These are phyloP conservation scores for Candida argentea DNA, from an alignment of 805 yeast genomes.

Conservation along the genomic window DNA sequence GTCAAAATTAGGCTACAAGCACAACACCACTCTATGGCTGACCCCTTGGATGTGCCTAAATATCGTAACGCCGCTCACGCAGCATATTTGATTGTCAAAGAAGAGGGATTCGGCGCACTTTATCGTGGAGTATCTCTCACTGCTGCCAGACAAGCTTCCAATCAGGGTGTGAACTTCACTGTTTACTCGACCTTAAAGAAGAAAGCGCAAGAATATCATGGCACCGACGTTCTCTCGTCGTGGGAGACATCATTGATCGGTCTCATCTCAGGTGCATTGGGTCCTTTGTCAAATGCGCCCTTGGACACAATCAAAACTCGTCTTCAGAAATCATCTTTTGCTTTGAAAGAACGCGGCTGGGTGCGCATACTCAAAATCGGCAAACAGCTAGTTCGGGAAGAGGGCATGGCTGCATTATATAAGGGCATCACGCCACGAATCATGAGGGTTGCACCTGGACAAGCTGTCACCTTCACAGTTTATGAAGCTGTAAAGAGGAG, in stretches of 20 bases:
- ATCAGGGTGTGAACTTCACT: slow-evolving; percentile 97
- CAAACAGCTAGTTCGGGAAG: slow-evolving; percentile 70
- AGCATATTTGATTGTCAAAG: slow-evolving; percentile 68
- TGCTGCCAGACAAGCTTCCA: slow-evolving; percentile 95
- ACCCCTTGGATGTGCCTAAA: slow-evolving; percentile 71
- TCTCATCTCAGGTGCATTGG: slow-evolving; percentile 89
- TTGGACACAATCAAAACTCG: slow-evolving; percentile 95
- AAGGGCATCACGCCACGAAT: slow-evolving; percentile 98
- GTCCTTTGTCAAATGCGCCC: slow-evolving; percentile 96
- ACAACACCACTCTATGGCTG: slow-evolving; percentile 82
- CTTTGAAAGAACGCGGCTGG: slow-evolving; percentile 58
- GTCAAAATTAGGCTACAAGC: slow-evolving; percentile 95
- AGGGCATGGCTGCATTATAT: slow-evolving; percentile 65
- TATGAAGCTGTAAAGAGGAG: slow-evolving; percentile 77
- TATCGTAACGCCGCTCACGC: slow-evolving; percentile 93
- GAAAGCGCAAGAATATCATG: slow-evolving; percentile 52
- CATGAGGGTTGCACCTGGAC: slow-evolving; percentile 99
- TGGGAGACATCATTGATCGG: slow-evolving; percentile 95
- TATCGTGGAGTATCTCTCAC: slow-evolving; percentile 94
- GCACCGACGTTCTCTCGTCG: slow-evolving; percentile 57
- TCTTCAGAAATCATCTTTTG: slow-evolving; percentile 80
- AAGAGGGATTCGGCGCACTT: slow-evolving; percentile 82
- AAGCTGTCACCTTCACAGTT: slow-evolving; percentile 96
- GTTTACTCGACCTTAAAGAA: slow-evolving; percentile 82
- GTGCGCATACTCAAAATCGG: slow-evolving; percentile 76